A percentile compares a stretch with the other conserved stretches of the same genome.
Conservation (phyloP, 192 early-diverging fungal genomes). For the Paraglomus occultum region DNA sequence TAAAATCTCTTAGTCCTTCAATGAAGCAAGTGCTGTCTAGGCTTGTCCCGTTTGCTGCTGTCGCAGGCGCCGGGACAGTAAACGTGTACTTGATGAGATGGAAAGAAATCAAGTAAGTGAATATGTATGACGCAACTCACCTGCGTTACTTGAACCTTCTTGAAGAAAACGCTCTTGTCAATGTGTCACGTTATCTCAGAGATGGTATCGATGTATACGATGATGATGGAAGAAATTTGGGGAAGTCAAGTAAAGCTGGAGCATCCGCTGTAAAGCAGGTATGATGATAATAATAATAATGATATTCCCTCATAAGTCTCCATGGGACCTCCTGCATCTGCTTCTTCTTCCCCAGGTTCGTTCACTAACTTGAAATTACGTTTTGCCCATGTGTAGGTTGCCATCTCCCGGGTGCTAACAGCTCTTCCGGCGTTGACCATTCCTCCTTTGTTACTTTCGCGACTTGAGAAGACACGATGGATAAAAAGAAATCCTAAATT, state of each 20-base stretch:
- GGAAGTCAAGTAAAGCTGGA: conserved; percentile 68
- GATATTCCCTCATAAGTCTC: not conserved
- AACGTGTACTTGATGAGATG: conserved; percentile 84
- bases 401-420: conserved; percentile 74
- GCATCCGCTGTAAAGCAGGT: conserved; percentile 63
- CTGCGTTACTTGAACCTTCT: too few species aligned
- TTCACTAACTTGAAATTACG: not conserved
- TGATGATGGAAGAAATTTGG: conserved; percentile 60
- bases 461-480: conserved; percentile 60
- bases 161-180: not conserved
- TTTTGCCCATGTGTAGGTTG: conserved; percentile 45
- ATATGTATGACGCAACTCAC: too few species aligned
- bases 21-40: conserved; percentile 43
- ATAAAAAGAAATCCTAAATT: conserved; percentile 53
- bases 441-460: conserved; percentile 67
- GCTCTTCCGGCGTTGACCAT: conserved; percentile 70
- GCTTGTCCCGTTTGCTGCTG: conserved; percentile 73
- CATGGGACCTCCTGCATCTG: too few species aligned
- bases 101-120: conserved; percentile 64
- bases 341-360: too few species aligned
- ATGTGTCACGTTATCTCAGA: conserved; percentile 24
- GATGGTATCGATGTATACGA: conserved; percentile 77
- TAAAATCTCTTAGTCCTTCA: conserved; percentile 45
- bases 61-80: conserved; percentile 76
- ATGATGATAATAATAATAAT: not conserved